These are phyloP conservation scores for Cladosporium sp. DNA, from an alignment of 2,329 filamentous ascomycete genomes.

Conservation along the genomic window DNA sequence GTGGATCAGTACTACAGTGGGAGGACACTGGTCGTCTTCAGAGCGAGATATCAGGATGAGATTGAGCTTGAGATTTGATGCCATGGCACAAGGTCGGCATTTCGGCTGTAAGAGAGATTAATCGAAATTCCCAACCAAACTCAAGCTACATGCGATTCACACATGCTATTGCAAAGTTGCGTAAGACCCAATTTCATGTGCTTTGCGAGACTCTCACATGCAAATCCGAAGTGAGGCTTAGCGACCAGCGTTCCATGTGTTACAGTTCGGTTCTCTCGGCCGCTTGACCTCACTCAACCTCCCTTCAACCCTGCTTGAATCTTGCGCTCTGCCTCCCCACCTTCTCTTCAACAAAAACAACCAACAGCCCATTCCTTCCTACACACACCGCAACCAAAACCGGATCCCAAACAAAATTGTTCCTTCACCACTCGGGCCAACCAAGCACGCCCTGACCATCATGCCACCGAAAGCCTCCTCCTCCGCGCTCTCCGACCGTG, in stretches of 20 bases:
- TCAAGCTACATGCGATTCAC: background rate
- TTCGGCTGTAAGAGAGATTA: background rate
- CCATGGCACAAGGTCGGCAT: background rate
- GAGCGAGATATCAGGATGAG: background rate
- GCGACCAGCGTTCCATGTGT: background rate
- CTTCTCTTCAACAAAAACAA: background rate
- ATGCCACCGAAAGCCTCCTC: conserved; percentile 4
- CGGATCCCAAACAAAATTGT: no score
- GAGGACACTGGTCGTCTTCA: background rate
- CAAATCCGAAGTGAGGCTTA: background rate
- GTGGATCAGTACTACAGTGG: background rate
- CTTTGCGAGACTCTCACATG: background rate
- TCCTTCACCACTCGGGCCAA: background rate
- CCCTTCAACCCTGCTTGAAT: background rate
- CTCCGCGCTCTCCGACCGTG: conserved; percentile 1
- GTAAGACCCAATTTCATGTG: background rate
- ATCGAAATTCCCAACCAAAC: background rate
- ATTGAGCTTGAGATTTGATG: background rate
- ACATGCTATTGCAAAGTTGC: background rate
- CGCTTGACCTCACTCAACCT: background rate
- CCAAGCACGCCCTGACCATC: background rate
- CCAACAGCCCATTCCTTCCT: background rate
- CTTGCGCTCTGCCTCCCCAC: background rate
- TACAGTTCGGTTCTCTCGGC: background rate
- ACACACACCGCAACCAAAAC: background rate